Evolutionary conservation across 148 eudicot genomes (phyloP).

Genomic region (Fallopia convolvulus): DNA sequence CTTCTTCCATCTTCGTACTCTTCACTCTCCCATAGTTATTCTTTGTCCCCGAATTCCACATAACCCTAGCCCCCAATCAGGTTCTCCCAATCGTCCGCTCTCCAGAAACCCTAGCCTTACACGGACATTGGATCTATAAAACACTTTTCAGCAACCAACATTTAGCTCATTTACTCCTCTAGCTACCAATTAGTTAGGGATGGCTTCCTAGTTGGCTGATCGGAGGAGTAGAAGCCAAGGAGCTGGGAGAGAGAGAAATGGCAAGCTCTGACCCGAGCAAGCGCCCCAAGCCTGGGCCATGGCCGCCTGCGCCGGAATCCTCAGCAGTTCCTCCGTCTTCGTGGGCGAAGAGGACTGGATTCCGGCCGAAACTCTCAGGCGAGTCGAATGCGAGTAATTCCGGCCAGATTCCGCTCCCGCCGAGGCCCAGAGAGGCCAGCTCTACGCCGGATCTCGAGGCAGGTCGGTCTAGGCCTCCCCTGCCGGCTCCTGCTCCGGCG

Average conservation of each 20-base stretch:
- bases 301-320: constrained; percentile 65
- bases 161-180: not conserved
- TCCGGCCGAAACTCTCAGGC: constrained; percentile 85
- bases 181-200: not conserved
- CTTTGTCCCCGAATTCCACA: not conserved
- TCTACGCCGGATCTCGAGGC: constrained; percentile 54
- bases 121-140: constrained; percentile 3
- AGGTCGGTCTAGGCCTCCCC: constrained; percentile 34
- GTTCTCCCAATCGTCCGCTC: not conserved
- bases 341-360: constrained; percentile 85
- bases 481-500: constrained; percentile 20
- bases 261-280: constrained; percentile 62
- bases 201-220: constrained; percentile 8
- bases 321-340: constrained; percentile 64
- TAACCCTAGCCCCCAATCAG: constrained; percentile 11
- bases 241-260: constrained; percentile 23
- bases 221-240: not conserved
- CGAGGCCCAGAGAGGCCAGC: constrained; percentile 26
- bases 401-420: constrained; percentile 31
- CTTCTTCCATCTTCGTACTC: constrained; percentile 3
- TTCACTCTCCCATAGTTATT: not conserved
- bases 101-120: constrained; percentile 8
- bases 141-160: not conserved
- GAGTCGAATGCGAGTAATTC: constrained; percentile 61
- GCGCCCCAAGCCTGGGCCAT: constrained; percentile 59